Conservation (phyloP, 352 stramenopile genomes). For the Stramenopiles sp. region DNA sequence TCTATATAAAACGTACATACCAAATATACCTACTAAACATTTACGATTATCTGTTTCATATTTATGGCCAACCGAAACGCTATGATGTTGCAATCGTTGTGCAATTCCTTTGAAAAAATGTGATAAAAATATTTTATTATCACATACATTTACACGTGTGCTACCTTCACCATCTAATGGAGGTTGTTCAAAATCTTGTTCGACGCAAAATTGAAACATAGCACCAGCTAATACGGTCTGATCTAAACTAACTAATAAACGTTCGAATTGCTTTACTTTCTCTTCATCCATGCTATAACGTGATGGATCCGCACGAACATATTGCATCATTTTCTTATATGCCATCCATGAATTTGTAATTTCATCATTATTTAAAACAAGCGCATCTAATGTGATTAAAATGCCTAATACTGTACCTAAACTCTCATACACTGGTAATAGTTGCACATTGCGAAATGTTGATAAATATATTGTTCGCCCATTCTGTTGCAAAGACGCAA, state of each 20-base stretch:
- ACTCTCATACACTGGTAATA: constrained; percentile 48
- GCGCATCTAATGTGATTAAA: constrained; percentile 63
- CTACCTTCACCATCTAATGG: too few species aligned
- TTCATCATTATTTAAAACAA: constrained; percentile 57
- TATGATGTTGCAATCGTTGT: constrained; percentile 50
- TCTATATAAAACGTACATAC: constrained; percentile 63
- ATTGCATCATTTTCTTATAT: constrained; percentile 73
- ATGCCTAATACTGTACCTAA: constrained; percentile 48
- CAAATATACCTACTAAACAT: constrained; percentile 55
- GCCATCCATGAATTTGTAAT: constrained; percentile 60
- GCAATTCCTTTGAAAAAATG: too few species aligned
- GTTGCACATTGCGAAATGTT: constrained; percentile 55
- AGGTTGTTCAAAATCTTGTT: constrained; percentile 62
- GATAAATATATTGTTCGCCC: constrained; percentile 62
- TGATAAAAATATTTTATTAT: too few species aligned
- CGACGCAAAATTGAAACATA: constrained; percentile 57
- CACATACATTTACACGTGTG: too few species aligned
- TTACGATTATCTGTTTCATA: constrained; percentile 62
- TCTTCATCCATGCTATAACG: constrained; percentile 54
- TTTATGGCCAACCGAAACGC: constrained; percentile 54
- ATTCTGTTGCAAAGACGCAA: constrained; percentile 55
- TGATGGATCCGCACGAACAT: constrained; percentile 46
- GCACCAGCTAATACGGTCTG: constrained; percentile 45
- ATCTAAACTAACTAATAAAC: constrained; percentile 53
- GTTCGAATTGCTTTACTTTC: constrained; percentile 55